Conservation (phyloP, 176 grass and related monocot genomes). For the Cymbopogon citratus region DNA sequence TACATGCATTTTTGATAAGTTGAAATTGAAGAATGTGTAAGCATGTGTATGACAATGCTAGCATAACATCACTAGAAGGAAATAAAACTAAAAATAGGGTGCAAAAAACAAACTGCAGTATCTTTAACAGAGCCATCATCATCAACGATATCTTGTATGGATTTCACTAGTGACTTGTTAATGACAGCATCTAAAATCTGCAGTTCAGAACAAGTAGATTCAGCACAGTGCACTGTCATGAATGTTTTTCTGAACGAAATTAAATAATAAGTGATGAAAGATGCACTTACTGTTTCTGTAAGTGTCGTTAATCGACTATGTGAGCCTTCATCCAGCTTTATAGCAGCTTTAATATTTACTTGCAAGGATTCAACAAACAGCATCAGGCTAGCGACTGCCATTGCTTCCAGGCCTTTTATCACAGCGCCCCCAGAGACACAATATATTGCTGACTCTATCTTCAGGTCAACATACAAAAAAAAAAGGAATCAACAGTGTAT, state of each 20-base stretch:
- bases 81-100: background rate
- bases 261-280: background rate
- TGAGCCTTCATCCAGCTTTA: constrained; percentile 48
- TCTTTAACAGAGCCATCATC: constrained; percentile 82
- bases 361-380: constrained; percentile 61
- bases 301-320: constrained; percentile 36
- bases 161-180: constrained; percentile 52
- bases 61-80: constrained; percentile 20
- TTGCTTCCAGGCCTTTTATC: constrained; percentile 58
- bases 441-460: constrained; percentile 64
- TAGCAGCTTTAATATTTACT: constrained; percentile 51
- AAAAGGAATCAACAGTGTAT: background rate
- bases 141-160: constrained; percentile 56
- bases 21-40: background rate
- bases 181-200: constrained; percentile 58
- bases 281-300: constrained; percentile 46
- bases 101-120: constrained; percentile 51
- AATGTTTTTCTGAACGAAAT: background rate
- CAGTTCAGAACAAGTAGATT: constrained; percentile 23
- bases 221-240: background rate
- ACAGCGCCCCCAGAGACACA: constrained; percentile 42
- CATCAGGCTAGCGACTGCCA: constrained; percentile 50
- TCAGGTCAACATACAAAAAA: constrained; percentile 4
- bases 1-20: background rate
- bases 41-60: too few species aligned